Evolutionary conservation across 371 early-diverging fungal species (phyloP), one percentile per base, ranked within the genome.

Genomic region (Batkoa obscura): DNA sequence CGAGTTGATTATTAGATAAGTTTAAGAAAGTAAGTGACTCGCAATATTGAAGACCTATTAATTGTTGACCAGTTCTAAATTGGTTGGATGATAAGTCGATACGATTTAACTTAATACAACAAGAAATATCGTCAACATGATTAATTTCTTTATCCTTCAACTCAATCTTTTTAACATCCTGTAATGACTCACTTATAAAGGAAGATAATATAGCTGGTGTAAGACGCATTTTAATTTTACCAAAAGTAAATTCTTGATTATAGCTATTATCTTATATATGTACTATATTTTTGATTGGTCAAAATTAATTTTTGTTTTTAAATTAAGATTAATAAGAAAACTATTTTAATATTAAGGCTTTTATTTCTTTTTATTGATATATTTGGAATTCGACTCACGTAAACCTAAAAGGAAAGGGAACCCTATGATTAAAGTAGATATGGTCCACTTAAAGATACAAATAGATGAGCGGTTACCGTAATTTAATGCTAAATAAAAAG

Each of bases 51-150:
- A 86, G 56, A 0, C 78, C 84, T 5, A 64, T 57, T 38, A 81
- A 63, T 0, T 76, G 64, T 15, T 73, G 72, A n/a, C 70, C 66
- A 10, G 68, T 64, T 41, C 58, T 61, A 15, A 90, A 67, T 3
- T 58, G 56, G 66, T 90, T 90, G 45, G 73, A 62, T n/a, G 78
- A 65, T 2, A 90, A 68, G 59, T 76, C 74, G 36, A 90, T 66
- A 60, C 81, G 84, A 54, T 79, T 78, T 31, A 87, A 66, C 52
- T 71, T 68, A 48, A 71, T 63, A 55, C 81, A 81, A 23, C 60
- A 60, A 13, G 84, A 80, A 36, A 90, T 70, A 62, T 84, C 83
- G 12, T 79, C 83, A 38, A 86, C 64, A 41, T 66, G 68, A 45
- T 69, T 67, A 36, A 90, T 74, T 6, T 68, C 79, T 62, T 73